Evolutionary conservation across 148 eudicot genomes (phyloP).

Genomic region (Hydrangea macrophylla): DNA sequence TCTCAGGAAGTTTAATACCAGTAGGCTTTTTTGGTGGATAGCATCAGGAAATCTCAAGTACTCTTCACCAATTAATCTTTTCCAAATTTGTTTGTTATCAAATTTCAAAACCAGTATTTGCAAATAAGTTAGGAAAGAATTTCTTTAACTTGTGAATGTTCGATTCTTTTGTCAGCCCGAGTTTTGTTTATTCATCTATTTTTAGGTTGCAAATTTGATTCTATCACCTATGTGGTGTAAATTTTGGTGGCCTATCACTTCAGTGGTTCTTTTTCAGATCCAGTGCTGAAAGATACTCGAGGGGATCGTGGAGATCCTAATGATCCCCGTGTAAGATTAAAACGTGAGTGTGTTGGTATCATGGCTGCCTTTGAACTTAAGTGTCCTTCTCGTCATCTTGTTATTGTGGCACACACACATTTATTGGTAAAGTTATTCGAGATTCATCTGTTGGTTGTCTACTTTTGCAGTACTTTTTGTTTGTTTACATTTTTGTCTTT

Average conservation of each 20-base stretch:
- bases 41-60: no score
- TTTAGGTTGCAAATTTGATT: neutral
- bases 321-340: conserved; percentile 86
- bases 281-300: conserved; percentile 22
- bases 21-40: no score
- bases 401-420: conserved; percentile 84
- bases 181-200: no score
- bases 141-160: no score
- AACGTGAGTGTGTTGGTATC: conserved; percentile 93
- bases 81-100: no score
- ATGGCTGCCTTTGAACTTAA: conserved; percentile 80
- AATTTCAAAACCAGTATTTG: neutral
- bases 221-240: conserved; percentile 1
- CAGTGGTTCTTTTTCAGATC: conserved; percentile 28
- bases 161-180: no score
- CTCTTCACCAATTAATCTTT: no score
- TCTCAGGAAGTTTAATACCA: no score
- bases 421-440: conserved; percentile 56
- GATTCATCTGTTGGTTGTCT: conserved; percentile 6
- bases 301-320: conserved; percentile 62
- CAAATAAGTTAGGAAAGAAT: neutral
- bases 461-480: neutral
- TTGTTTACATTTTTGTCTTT: no score
- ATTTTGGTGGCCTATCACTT: conserved; percentile 5
- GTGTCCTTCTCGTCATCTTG: conserved; percentile 41